Evolutionary conservation across 345 rosid genomes (phyloP).

Genomic region (Melaleuca quinquenervia): DNA sequence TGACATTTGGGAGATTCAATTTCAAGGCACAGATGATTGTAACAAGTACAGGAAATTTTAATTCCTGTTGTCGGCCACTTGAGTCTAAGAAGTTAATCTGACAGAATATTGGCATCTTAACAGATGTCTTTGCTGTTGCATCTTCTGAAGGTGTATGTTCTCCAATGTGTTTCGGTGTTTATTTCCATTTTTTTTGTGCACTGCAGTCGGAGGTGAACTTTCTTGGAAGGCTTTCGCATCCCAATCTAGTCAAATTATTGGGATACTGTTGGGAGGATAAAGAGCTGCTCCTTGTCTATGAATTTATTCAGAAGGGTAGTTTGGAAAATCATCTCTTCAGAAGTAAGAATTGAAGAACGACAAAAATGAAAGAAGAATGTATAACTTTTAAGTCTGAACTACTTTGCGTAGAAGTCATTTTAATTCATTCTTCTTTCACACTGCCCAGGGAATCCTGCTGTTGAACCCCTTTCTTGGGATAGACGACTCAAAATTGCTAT

Average conservation of each 20-base stretch:
- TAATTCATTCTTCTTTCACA: not conserved
- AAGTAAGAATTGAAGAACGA: conserved; percentile 29
- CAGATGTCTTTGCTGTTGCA: not conserved
- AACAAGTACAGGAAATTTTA: not conserved
- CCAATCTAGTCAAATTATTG: conserved; percentile 61
- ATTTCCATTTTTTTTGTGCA: not conserved
- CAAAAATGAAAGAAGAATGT: not conserved
- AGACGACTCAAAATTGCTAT: conserved; percentile 59
- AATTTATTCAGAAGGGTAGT: conserved; percentile 74
- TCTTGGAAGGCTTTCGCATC: conserved; percentile 73
- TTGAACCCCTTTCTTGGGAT: conserved; percentile 76
- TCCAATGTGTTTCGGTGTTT: not conserved
- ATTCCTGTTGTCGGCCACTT: not conserved
- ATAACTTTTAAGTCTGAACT: not conserved
- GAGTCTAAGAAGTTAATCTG: not conserved
- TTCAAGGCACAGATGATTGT: not conserved
- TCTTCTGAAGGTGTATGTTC: not conserved
- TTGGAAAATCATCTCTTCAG: conserved; percentile 75
- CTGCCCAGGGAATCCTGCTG: conserved; percentile 26
- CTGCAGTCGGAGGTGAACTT: conserved; percentile 77
- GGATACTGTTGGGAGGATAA: conserved; percentile 78
- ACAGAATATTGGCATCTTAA: not conserved
- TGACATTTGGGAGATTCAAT: not conserved
- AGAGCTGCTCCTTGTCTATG: conserved; percentile 70
- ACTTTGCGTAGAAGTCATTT: not conserved